These are phyloP conservation scores for Phoenix dactylifera DNA, from an alignment of 176 grass and related monocot genomes.

Conservation along the genomic window DNA sequence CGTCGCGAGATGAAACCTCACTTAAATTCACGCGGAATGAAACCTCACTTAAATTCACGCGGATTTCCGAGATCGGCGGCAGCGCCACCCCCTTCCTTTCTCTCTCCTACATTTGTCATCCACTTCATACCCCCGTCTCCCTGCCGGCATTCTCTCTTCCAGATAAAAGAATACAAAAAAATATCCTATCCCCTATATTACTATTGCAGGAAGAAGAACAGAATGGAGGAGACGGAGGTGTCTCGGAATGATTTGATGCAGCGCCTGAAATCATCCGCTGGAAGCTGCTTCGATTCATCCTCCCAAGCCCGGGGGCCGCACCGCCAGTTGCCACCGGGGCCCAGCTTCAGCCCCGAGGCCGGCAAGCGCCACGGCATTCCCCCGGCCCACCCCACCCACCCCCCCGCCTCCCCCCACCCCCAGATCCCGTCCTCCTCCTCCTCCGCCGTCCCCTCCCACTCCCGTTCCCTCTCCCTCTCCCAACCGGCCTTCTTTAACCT, in stretches of 20 bases:
- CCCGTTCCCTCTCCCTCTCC: constrained; percentile 69
- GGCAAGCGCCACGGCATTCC: constrained; percentile 28
- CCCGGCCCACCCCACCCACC: constrained; percentile 17
- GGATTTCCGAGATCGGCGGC: neutral
- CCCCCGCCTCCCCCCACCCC: constrained; percentile 22
- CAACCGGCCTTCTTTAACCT: constrained; percentile 69
- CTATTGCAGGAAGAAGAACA: too few species aligned
- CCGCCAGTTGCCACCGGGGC: neutral
- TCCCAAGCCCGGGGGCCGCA: neutral
- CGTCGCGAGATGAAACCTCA: neutral
- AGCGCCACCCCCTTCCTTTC: too few species aligned
- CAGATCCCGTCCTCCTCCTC: constrained; percentile 38
- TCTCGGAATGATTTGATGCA: too few species aligned
- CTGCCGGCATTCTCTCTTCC: too few species aligned
- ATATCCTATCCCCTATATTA: too few species aligned
- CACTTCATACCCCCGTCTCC: too few species aligned
- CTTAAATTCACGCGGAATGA: constrained; percentile 3
- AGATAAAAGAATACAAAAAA: too few species aligned
- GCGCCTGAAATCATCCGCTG: too few species aligned
- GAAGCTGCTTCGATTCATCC: neutral
- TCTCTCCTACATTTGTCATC: too few species aligned
- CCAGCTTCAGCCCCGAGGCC: constrained; percentile 23
- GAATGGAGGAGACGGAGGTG: too few species aligned
- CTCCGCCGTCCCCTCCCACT: constrained; percentile 20
- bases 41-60: constrained; percentile 1